These are phyloP conservation scores for Calonectria naviculata DNA, from an alignment of 2,329 filamentous ascomycete species.

Conservation along the genomic window DNA sequence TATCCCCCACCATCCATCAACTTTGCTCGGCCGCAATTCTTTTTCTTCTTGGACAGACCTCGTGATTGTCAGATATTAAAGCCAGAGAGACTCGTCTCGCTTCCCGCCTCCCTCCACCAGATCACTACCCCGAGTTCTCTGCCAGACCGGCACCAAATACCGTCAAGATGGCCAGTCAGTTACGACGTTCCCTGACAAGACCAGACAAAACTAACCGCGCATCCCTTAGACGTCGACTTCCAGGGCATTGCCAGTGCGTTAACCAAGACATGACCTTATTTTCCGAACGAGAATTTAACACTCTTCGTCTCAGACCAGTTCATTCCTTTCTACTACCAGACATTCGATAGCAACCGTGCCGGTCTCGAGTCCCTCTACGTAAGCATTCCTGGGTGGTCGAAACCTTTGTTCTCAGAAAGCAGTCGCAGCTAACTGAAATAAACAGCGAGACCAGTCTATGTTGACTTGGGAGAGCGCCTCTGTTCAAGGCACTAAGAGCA, in stretches of 20 bases:
- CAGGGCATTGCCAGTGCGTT: constrained; percentile 60
- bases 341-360: constrained; percentile 80
- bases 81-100: constrained; percentile 10
- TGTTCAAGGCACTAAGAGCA: constrained; percentile 70
- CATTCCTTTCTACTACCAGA: constrained; percentile 89
- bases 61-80: constrained; percentile 44
- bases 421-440: constrained; percentile 13
- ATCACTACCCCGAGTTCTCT: background rate
- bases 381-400: constrained; percentile 49
- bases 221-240: constrained; percentile 48
- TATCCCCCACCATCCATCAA: constrained; percentile 49
- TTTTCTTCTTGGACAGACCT: constrained; percentile 45
- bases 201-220: constrained; percentile 39
- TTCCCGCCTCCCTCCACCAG: constrained; percentile 13
- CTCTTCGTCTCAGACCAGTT: constrained; percentile 76
- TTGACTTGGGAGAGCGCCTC: constrained; percentile 88
- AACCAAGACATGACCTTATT: background rate
- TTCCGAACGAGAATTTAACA: background rate
- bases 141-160: constrained; percentile 24
- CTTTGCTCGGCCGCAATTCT: constrained; percentile 27
- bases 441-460: constrained; percentile 85
- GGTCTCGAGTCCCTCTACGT: constrained; percentile 82
- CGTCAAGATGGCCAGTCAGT: constrained; percentile 42
- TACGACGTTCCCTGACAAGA: background rate
- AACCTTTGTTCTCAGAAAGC: too few species aligned